Percentiles rank a stretch among this genome's conserved stretches.
Evolutionary conservation across 2,329 filamentous ascomycete genomes (phyloP).

Genomic region (Lanzia echinophila): DNA sequence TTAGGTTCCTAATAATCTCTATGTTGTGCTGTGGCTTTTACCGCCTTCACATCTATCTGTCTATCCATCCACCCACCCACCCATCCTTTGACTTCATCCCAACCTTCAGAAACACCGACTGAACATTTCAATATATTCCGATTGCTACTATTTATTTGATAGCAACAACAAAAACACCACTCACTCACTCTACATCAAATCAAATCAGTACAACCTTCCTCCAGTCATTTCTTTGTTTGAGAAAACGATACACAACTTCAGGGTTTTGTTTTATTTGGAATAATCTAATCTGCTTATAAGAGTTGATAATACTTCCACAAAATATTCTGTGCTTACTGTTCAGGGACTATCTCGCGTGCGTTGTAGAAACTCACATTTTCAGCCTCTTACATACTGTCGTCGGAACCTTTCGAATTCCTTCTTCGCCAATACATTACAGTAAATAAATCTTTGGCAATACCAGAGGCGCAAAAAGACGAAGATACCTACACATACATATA

Average conservation of each 20-base stretch:
- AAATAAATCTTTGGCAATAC: background rate
- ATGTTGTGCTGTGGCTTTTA: background rate
- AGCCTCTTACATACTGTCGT: background rate
- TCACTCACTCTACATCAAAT: no score
- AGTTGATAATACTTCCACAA: conserved; percentile 3
- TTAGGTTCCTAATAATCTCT: no score
- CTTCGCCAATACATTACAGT: background rate
- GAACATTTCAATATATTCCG: no score
- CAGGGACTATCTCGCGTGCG: background rate
- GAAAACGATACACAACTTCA: background rate
- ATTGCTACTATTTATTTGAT: background rate
- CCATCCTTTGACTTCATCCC: background rate
- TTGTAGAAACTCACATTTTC: conserved; percentile 1
- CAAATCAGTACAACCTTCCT: no score
- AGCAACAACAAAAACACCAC: no score
- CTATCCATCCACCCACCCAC: background rate
- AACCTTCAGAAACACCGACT: background rate
- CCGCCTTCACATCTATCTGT: background rate
- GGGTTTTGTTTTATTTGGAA: background rate
- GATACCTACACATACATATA: background rate
- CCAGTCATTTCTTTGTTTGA: background rate
- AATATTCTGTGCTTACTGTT: background rate
- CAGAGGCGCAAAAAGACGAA: conserved; percentile 1
- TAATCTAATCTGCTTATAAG: background rate
- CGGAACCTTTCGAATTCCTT: background rate